Percentiles rank a stretch among this genome's conserved stretches.
These are phyloP conservation scores for Microbotryum violaceum DNA, from an alignment of 1,284 basidiomycete species.

Conservation along the genomic window DNA sequence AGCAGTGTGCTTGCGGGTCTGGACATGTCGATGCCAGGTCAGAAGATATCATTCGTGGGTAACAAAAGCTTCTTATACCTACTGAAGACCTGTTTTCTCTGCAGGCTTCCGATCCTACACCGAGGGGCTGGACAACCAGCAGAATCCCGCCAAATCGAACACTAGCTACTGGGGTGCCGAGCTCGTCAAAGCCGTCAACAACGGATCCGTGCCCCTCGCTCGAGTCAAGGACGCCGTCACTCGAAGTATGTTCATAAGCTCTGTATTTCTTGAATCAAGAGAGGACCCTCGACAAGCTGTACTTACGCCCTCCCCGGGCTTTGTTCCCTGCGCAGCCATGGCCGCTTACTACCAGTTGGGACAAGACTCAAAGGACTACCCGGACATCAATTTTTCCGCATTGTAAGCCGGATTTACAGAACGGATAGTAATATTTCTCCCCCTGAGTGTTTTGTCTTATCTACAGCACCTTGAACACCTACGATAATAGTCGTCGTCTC, in stretches of 20 bases:
- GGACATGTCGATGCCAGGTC: constrained; percentile 22
- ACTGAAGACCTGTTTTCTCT: too few relatives aligned
- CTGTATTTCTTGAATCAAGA: too few relatives aligned
- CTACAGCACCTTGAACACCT: constrained; percentile 41
- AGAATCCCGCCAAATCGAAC: constrained; percentile 19
- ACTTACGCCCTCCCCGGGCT: too few relatives aligned
- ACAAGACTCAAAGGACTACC: constrained; percentile 33
- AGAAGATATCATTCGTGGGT: not conserved
- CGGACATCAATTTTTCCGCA: constrained; percentile 37
- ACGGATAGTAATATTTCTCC: not conserved
- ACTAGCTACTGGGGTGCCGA: constrained; percentile 28
- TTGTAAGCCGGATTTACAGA: not conserved
- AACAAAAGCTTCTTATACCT: too few relatives aligned
- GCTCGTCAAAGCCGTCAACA: constrained; percentile 46
- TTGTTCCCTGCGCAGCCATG: constrained; percentile 11
- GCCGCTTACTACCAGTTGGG: constrained; percentile 35
- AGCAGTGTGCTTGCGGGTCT: constrained; percentile 25
- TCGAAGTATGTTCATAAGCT: constrained; percentile 49
- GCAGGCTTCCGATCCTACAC: constrained; percentile 25
- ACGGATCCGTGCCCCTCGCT: constrained; percentile 49
- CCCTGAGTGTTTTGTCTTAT: not conserved
- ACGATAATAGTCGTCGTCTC: constrained; percentile 38
- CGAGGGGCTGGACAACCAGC: not conserved
- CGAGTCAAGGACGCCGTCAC: constrained; percentile 47
- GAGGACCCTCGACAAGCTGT: too few relatives aligned